Evolutionary conservation across 306 rosid genomes (phyloP).

Genomic region (Quercus suber): DNA sequence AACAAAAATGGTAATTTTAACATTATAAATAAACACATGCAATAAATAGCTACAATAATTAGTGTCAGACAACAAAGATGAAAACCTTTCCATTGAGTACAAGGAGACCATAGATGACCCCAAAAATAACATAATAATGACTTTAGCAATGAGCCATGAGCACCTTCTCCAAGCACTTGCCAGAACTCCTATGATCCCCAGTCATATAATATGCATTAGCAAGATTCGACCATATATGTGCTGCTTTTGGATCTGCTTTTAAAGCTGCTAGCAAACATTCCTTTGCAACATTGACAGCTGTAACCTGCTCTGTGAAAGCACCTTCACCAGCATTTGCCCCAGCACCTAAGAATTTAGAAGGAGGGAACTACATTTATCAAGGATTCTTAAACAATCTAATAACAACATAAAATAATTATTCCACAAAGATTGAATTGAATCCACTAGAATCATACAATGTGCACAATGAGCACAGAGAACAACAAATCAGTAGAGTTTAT

Average conservation of each 20-base stretch:
- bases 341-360: constrained; percentile 55
- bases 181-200: constrained; percentile 87
- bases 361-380: constrained; percentile 3
- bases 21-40: constrained; percentile 7
- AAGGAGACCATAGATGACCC: constrained; percentile 49
- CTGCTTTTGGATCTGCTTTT: constrained; percentile 80
- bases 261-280: constrained; percentile 86
- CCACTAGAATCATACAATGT: background rate
- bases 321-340: constrained; percentile 80
- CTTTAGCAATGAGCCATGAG: constrained; percentile 50
- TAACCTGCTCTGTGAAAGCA: constrained; percentile 49
- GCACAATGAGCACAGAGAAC: background rate
- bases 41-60: constrained; percentile 3
- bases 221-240: constrained; percentile 91
- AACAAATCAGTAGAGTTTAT: background rate
- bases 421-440: constrained; percentile 12
- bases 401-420: constrained; percentile 7
- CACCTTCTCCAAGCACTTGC: constrained; percentile 99
- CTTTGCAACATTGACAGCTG: constrained; percentile 75
- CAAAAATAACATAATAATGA: constrained; percentile 50
- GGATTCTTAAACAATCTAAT: constrained; percentile 20
- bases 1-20: background rate
- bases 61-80: constrained; percentile 14
- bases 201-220: constrained; percentile 67
- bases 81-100: constrained; percentile 26